Evolutionary conservation across 108 stramenopile genomes (phyloP).

Genomic region (Fragilaria crotonensis): DNA sequence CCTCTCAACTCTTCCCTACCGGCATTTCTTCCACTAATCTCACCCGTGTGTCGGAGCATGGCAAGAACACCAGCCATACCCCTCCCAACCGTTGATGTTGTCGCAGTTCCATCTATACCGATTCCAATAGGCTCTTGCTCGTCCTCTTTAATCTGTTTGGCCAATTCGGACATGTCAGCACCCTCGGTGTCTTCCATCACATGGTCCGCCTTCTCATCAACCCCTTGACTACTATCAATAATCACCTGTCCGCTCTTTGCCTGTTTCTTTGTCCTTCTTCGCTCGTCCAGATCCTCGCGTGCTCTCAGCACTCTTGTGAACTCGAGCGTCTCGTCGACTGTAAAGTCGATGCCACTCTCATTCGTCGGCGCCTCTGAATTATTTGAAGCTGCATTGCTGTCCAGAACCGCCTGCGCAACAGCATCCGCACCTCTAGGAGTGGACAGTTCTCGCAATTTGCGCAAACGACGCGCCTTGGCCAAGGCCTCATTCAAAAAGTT

Average conservation of each 20-base stretch:
- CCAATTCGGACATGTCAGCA: conserved; percentile 60
- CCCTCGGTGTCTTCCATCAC: conserved; percentile 33
- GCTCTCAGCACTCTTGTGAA: conserved; percentile 76
- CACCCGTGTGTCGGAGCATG: conserved; percentile 78
- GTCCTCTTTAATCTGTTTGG: conserved; percentile 54
- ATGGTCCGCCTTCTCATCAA: conserved; percentile 6
- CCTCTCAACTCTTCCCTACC: conserved; percentile 77
- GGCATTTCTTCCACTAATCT: conserved; percentile 52
- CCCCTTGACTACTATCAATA: too few species aligned
- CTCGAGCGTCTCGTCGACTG: conserved; percentile 75
- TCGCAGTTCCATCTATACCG: conserved; percentile 40
- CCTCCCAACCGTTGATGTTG: conserved; percentile 56
- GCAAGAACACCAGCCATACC: conserved; percentile 71
- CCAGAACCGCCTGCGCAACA: conserved; percentile 47
- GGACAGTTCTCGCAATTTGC: conserved; percentile 55
- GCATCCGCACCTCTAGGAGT: conserved; percentile 40
- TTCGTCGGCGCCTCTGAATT: not conserved
- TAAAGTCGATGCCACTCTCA: conserved; percentile 48
- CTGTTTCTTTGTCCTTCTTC: conserved; percentile 18
- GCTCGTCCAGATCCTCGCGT: conserved; percentile 54
- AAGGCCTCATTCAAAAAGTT: conserved; percentile 82
- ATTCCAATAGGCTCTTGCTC: conserved; percentile 21
- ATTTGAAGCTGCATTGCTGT: not conserved
- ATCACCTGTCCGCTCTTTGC: conserved; percentile 2
- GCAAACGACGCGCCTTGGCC: conserved; percentile 79